These are phyloP conservation scores for Rhizopogon vinicolor DNA, from an alignment of 768 basidiomycete genomes.

Conservation along the genomic window DNA sequence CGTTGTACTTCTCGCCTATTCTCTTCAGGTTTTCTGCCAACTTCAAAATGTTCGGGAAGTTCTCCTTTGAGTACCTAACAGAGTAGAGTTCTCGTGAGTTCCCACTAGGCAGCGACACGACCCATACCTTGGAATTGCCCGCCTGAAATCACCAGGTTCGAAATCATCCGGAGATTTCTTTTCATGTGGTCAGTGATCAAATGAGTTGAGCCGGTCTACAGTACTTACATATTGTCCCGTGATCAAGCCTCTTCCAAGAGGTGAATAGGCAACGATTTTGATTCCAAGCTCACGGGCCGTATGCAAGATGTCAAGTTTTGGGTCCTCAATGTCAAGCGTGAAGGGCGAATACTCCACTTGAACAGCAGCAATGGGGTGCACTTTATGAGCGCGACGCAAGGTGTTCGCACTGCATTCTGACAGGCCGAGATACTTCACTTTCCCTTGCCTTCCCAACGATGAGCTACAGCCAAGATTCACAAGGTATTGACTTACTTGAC, in stretches of 20 bases:
- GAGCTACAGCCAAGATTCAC: conserved; percentile 10
- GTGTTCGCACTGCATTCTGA: conserved; percentile 45
- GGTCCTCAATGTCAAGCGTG: conserved; percentile 42
- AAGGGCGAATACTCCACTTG: conserved; percentile 52
- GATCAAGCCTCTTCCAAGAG: conserved; percentile 48
- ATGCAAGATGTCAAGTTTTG: conserved; percentile 35
- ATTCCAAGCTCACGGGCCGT: conserved; percentile 47
- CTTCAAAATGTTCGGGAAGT: conserved; percentile 41
- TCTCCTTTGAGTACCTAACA: conserved; percentile 31
- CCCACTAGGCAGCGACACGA: conserved; percentile 24
- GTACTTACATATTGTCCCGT: conserved; percentile 39
- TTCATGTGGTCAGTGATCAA: background rate
- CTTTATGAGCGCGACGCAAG: conserved; percentile 44
- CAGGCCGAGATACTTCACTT: conserved; percentile 46
- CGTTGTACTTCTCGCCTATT: conserved; percentile 29
- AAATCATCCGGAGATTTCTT: conserved; percentile 32
- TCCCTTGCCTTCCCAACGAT: conserved; percentile 34
- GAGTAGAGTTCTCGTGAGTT: conserved; percentile 22
- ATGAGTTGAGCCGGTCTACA: background rate
- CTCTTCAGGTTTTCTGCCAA: conserved; percentile 28
- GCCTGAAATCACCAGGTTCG: conserved; percentile 22
- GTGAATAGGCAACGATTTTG: conserved; percentile 46
- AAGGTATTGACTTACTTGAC: conserved; percentile 35
- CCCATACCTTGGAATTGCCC: conserved; percentile 17
- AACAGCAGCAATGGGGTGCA: conserved; percentile 46